phyloP scores from a whole-genome alignment of 2,329 filamentous ascomycete genomes.

The Hypoxylon rubiginosum region DNA sequence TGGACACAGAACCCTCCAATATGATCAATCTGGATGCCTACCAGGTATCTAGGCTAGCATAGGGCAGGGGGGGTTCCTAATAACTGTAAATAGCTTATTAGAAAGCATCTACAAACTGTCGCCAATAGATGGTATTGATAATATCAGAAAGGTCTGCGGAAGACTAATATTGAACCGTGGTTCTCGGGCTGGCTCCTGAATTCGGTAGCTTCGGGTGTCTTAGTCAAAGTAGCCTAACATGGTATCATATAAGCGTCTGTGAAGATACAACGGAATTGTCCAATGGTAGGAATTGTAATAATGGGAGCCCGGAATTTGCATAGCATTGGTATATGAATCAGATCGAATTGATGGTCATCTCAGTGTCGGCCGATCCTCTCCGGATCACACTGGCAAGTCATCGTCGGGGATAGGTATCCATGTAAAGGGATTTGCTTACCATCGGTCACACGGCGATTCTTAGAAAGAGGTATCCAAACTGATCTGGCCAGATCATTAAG shows the following conservation, averaged over 20 bases:
- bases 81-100: not conserved
- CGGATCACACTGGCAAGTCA: not conserved
- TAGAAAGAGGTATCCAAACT: not conserved
- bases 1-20: not conserved
- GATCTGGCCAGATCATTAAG: slow-evolving; percentile 1
- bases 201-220: slow-evolving; percentile 23
- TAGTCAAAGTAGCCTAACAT: slow-evolving; percentile 11
- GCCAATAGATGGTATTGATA: not conserved
- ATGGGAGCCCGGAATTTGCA: not conserved
- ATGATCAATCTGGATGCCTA: not conserved
- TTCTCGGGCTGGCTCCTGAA: slow-evolving; percentile 1
- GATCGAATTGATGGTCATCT: not conserved
- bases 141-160: not conserved
- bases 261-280: not conserved
- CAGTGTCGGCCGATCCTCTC: not conserved
- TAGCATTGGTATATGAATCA: not conserved
- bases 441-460: not conserved
- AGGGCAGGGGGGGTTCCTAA: not conserved
- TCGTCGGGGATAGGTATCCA: not conserved
- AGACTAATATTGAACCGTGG: slow-evolving; percentile 11
- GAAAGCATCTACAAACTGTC: not conserved
- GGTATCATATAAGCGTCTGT: slow-evolving; percentile 1
- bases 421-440: not conserved
- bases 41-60: not conserved
- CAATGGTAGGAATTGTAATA: not conserved